A percentile compares a stretch with the other conserved stretches of the same genome.
Conservation (phyloP, 495 filamentous ascomycete genomes). For the Xylaria acuta region DNA sequence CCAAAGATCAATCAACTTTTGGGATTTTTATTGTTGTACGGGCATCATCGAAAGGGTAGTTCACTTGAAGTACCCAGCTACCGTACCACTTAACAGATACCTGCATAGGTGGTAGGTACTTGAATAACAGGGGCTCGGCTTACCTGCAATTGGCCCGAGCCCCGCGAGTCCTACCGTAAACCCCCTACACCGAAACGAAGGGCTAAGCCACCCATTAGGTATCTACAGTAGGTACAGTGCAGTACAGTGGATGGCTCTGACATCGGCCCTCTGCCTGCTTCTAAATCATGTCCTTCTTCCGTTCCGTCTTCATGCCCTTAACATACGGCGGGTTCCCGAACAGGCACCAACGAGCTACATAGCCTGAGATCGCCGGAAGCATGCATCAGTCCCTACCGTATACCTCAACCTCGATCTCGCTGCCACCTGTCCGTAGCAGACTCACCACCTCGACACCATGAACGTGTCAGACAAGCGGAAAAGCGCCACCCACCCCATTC, state of each 20-base stretch:
- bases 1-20: neutral
- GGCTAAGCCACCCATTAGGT: neutral
- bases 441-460: conserved; percentile 32
- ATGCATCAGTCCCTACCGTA: conserved; percentile 13
- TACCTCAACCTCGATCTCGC: neutral
- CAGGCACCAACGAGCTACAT: neutral
- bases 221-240: neutral
- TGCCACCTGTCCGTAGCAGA: neutral
- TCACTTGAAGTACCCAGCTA: neutral
- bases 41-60: neutral
- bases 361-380: conserved; percentile 3
- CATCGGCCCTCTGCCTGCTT: neutral
- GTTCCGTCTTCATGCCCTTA: neutral
- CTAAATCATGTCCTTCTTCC: neutral
- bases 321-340: neutral
- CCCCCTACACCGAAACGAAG: conserved; percentile 1
- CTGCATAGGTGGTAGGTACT: neutral
- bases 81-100: neutral
- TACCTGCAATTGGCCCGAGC: neutral
- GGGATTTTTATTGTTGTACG: neutral
- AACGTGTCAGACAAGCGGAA: conserved; percentile 45
- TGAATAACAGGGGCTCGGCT: neutral
- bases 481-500: conserved; percentile 34
- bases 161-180: neutral
- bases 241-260: conserved; percentile 3